A percentile compares a stretch with the other conserved stretches of the same genome.
Evolutionary conservation across 2,329 filamentous ascomycete species (phyloP).

Genomic region (Rhytidhysteron rufulum): DNA sequence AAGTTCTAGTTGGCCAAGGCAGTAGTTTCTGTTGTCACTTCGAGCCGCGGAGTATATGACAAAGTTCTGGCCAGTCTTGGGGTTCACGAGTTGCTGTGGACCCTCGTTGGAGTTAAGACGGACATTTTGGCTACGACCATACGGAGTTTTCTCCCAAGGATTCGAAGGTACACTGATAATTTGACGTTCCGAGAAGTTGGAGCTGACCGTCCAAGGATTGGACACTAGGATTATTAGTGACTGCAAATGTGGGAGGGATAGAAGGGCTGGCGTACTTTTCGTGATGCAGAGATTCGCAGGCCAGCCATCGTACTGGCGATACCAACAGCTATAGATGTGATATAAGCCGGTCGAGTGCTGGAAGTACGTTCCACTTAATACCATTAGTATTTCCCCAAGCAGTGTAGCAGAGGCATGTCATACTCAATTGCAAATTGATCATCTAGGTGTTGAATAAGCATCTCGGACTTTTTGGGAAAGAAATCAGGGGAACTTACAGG

Average conservation of each 20-base stretch:
- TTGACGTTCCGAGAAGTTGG: conserved; percentile 44
- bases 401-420: no score
- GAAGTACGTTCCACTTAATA: conserved; percentile 53
- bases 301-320: conserved; percentile 46
- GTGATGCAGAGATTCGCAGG: conserved; percentile 52
- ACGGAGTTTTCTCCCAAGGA: conserved; percentile 51
- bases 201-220: conserved; percentile 46
- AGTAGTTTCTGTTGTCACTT: conserved; percentile 53
- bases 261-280: conserved; percentile 19
- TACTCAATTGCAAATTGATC: conserved; percentile 54
- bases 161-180: conserved; percentile 47
- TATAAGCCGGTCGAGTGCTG: conserved; percentile 36
- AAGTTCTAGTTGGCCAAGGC: conserved; percentile 49
- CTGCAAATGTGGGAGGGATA: background rate
- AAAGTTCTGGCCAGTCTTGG: conserved; percentile 45
- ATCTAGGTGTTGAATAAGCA: no score
- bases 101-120: conserved; percentile 49
- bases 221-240: conserved; percentile 22
- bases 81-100: conserved; percentile 48
- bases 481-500: no score
- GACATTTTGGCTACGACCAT: conserved; percentile 44
- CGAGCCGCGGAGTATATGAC: conserved; percentile 49
- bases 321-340: conserved; percentile 40
- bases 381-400: no score
- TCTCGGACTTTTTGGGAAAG: no score